Conservation (phyloP, 2,329 filamentous ascomycete genomes). For the Hypoxylon sp. region DNA sequence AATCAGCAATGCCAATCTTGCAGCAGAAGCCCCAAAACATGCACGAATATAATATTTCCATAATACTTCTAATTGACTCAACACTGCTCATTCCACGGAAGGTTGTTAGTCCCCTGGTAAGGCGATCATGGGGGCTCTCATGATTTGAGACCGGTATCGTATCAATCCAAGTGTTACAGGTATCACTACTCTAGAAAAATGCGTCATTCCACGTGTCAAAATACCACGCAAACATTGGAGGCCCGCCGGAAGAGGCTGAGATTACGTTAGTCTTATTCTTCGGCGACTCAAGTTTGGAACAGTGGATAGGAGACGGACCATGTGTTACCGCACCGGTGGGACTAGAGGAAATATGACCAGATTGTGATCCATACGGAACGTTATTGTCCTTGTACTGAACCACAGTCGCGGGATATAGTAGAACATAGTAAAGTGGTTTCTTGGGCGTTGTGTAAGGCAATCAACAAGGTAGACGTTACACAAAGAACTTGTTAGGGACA, state of each 20-base stretch:
- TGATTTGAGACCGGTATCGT: background rate
- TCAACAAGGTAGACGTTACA: constrained; percentile 12
- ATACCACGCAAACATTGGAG: constrained; percentile 15
- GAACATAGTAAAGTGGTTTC: background rate
- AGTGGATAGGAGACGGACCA: background rate
- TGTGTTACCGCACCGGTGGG: constrained; percentile 4
- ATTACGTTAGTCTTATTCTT: background rate
- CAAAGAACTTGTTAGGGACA: background rate
- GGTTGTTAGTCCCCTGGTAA: background rate
- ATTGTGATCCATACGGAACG: background rate
- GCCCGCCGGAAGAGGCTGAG: constrained; percentile 20
- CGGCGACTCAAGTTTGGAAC: background rate
- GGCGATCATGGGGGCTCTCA: background rate
- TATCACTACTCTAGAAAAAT: background rate
- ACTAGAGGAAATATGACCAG: background rate
- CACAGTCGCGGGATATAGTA: background rate
- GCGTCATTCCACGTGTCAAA: background rate
- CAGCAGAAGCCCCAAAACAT: background rate
- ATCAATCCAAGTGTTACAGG: background rate
- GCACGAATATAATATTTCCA: background rate
- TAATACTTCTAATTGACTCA: background rate
- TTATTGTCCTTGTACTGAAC: background rate
- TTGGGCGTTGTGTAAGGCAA: constrained; percentile 8
- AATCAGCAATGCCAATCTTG: background rate
- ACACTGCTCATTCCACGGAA: background rate